Base-by-base conservation (phyloP, 169 alveolate genomes). In the Cryptosporidium meleagridis region DNA sequence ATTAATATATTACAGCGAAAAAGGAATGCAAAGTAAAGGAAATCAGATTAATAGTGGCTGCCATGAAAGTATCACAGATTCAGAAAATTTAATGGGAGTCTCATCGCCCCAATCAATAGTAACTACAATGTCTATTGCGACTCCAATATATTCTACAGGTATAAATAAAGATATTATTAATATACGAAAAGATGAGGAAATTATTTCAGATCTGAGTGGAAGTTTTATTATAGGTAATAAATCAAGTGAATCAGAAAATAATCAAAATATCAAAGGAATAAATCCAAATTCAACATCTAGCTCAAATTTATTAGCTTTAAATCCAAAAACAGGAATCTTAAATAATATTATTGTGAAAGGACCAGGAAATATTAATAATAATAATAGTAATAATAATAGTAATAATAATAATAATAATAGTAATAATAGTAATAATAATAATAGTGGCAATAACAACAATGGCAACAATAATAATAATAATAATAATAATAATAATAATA, bases 41-140 rank as follows among this genome's bases (percentile, higher is more conserved):
- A 52, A 41, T n/a, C 86, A 55, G 39, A 41, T 53, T 52, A 69
- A 33, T 41, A 69, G 21, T 39, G 33, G 58, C 5, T 23, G 58
- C 8, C 29, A 31, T 16, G 62, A 69, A 69, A 41, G n/a, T 18
- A 45, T 23, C 12, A 23, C 16, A 69, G 84, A 69, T 44, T 37
- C 62, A 52, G 86, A 59, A 35, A 52, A 39, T 31, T n/a, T 73
- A 16, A 8, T 73, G 26, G 71, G 70, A 18, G 23, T 72, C 5
- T 73, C 39, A 53, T 53, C 86, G 3, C 86, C 86, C 3, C 86
- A 73, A 33, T 73, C 86, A 3, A 73, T 73, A 55, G 55, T 73
- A 23, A 55, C 86, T 18, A 55, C 86, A 35, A 53, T 73, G 53
- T 73, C 86, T 14, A 59, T 55, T 3, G 23, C 69, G 14, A 52